Evolutionary conservation across 2,329 filamentous ascomycete species (phyloP).

Genomic region (Triangularia verruculosa): DNA sequence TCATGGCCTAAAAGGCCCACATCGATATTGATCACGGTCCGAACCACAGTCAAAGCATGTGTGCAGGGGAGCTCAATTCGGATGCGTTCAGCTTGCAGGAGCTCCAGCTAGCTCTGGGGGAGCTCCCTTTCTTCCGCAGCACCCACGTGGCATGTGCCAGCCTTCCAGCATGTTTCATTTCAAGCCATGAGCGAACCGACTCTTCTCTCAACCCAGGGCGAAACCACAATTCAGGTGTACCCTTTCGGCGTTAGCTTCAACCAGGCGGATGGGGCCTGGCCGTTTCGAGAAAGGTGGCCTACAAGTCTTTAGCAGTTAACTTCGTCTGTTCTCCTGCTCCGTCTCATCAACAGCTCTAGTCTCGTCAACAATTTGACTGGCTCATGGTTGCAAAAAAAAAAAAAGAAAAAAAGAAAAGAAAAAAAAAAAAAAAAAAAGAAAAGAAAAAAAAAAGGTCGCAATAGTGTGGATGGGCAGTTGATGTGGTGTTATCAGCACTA

Average conservation of each 20-base stretch:
- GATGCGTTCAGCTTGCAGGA: background rate
- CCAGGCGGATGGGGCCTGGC: conserved; percentile 19
- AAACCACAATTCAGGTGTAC: conserved; percentile 14
- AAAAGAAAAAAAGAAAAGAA: background rate
- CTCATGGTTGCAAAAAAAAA: conserved; percentile 10
- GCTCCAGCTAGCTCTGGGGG: background rate
- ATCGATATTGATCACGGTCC: background rate
- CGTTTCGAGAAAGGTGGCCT: conserved; percentile 13
- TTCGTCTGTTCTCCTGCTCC: background rate
- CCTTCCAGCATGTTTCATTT: conserved; percentile 17
- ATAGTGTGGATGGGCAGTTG: conserved; percentile 4
- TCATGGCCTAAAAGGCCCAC: background rate
- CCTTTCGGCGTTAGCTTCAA: conserved; percentile 20
- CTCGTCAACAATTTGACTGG: conserved; percentile 7
- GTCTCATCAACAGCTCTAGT: conserved; percentile 1
- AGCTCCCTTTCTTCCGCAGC: conserved; percentile 18
- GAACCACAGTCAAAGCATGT: conserved; percentile 4
- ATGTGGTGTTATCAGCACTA: background rate
- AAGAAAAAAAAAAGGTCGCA: background rate
- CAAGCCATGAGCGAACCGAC: conserved; percentile 1
- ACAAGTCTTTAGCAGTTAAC: background rate
- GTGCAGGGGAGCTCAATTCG: background rate
- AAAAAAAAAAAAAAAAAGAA: background rate
- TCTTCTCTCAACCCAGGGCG: conserved; percentile 7
- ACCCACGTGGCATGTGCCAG: conserved; percentile 19